phyloP scores from a whole-genome alignment of 2,329 filamentous ascomycete species.

The Pezicula neosporulosa region DNA sequence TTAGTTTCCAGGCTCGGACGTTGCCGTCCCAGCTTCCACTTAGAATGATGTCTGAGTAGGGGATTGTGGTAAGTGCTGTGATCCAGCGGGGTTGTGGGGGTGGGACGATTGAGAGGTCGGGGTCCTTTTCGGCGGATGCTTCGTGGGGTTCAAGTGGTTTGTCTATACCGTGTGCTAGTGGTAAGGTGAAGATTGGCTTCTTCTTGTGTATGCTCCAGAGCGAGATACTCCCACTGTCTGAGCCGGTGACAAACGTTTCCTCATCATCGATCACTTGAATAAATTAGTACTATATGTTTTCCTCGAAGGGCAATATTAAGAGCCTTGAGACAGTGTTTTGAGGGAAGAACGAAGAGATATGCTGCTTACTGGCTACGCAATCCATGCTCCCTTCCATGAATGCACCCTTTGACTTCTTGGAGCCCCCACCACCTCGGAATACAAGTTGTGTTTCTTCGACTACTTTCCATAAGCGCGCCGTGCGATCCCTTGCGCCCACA shows the following conservation, averaged over 20 bases:
- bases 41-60: constrained; percentile 86
- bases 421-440: constrained; percentile 77
- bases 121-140: constrained; percentile 68
- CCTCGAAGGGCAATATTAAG: too few species aligned
- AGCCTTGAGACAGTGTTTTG: too few species aligned
- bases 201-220: constrained; percentile 93
- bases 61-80: constrained; percentile 80
- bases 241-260: constrained; percentile 86
- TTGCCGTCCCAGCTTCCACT: constrained; percentile 94
- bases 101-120: constrained; percentile 56
- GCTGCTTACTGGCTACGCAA: constrained; percentile 60
- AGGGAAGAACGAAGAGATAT: too few species aligned
- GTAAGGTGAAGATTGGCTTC: constrained; percentile 80
- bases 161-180: constrained; percentile 82
- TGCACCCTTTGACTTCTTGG: constrained; percentile 49
- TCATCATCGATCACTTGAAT: constrained; percentile 70
- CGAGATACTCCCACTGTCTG: constrained; percentile 82
- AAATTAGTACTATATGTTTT: too few species aligned
- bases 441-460: constrained; percentile 93
- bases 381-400: constrained; percentile 80
- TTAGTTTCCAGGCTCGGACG: constrained; percentile 81
- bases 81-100: constrained; percentile 78
- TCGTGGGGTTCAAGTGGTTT: constrained; percentile 63
- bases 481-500: constrained; percentile 87
- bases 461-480: constrained; percentile 92